Evolutionary conservation across 1,284 basidiomycete genomes (phyloP).

Genomic region (Moniliophthora roreri): DNA sequence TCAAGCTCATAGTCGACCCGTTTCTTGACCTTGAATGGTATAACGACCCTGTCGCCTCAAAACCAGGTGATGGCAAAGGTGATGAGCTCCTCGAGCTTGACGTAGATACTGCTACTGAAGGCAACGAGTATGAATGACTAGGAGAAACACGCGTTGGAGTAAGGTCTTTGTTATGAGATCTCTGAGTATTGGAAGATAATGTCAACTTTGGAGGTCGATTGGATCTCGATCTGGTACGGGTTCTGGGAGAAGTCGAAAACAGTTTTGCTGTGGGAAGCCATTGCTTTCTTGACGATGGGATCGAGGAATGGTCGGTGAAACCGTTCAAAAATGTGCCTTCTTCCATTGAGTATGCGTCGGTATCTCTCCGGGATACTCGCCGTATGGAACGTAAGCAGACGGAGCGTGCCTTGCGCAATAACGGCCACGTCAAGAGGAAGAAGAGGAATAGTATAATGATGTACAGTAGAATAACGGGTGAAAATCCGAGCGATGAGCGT

Average conservation of each 20-base stretch:
- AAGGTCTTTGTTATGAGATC: not conserved
- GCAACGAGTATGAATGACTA: conserved; percentile 17
- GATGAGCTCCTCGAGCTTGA: conserved; percentile 18
- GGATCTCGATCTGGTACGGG: not conserved
- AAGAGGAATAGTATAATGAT: conserved; percentile 40
- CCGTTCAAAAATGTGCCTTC: conserved; percentile 45
- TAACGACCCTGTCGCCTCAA: conserved; percentile 16
- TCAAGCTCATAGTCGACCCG: conserved; percentile 61
- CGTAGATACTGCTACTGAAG: conserved; percentile 8
- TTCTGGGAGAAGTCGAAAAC: conserved; percentile 20
- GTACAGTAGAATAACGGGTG: conserved; percentile 61
- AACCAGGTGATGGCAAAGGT: conserved; percentile 40
- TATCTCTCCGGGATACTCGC: conserved; percentile 31
- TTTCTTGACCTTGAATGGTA: conserved; percentile 58
- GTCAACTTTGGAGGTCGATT: not conserved
- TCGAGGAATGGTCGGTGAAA: conserved; percentile 23
- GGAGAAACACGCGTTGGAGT: not conserved
- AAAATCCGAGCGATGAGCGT: conserved; percentile 66
- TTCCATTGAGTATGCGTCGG: conserved; percentile 54
- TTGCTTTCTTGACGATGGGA: conserved; percentile 29
- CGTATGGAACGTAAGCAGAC: conserved; percentile 48
- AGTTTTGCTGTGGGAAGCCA: conserved; percentile 39
- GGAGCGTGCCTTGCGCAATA: conserved; percentile 53
- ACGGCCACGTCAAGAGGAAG: conserved; percentile 45
- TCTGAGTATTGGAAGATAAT: not conserved